These are phyloP conservation scores for Tylopilus orsonianus DNA, from an alignment of 1,284 basidiomycete genomes.

Conservation along the genomic window DNA sequence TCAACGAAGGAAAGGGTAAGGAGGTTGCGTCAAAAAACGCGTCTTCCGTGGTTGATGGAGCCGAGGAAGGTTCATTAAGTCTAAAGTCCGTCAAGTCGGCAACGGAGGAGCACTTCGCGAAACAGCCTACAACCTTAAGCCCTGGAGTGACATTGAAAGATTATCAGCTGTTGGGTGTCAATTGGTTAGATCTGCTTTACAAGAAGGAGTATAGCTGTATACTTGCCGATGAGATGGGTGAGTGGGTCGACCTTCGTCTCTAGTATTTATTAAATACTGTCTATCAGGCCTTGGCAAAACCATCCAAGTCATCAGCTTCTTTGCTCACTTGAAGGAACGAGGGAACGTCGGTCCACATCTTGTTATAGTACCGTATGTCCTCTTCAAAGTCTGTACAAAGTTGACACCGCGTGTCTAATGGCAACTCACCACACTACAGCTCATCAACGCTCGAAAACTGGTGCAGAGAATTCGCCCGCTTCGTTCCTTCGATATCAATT, in stretches of 20 bases:
- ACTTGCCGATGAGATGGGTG: constrained; percentile 97
- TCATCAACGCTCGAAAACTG: constrained; percentile 98
- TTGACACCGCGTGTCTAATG: constrained; percentile 33
- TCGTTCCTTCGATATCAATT: constrained; percentile 85
- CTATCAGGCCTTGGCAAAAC: constrained; percentile 91
- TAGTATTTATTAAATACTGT: neutral
- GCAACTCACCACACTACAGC: constrained; percentile 39
- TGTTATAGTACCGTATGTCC: constrained; percentile 91
- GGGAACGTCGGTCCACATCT: constrained; percentile 86
- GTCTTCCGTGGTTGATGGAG: constrained; percentile 35
- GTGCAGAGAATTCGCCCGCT: constrained; percentile 93
- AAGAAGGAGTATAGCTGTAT: constrained; percentile 86
- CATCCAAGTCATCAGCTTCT: constrained; percentile 96
- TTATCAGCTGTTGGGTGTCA: constrained; percentile 96
- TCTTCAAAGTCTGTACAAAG: constrained; percentile 38
- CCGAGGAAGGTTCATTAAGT: constrained; percentile 63
- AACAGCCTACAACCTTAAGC: constrained; percentile 75
- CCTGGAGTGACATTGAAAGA: constrained; percentile 84
- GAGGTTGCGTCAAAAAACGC: constrained; percentile 28
- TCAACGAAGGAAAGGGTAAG: constrained; percentile 42
- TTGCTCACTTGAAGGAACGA: constrained; percentile 83
- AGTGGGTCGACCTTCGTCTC: constrained; percentile 6
- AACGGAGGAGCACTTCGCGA: constrained; percentile 65
- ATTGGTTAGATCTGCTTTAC: constrained; percentile 93
- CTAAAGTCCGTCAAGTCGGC: constrained; percentile 47